phyloP scores from a whole-genome alignment of 345 rosid species.

The Populus davidiana region DNA sequence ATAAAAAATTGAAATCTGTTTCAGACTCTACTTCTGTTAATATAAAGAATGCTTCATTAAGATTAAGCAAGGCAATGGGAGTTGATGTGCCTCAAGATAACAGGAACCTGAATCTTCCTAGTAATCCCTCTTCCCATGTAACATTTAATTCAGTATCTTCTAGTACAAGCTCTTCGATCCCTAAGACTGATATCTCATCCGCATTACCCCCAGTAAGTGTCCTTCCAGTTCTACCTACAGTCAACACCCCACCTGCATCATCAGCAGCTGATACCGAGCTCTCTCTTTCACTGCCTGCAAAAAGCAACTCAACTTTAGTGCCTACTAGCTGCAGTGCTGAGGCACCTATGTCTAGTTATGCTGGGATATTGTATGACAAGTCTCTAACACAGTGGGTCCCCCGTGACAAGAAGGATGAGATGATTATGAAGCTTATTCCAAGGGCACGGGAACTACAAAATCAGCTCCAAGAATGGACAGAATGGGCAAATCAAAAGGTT shows the following conservation, averaged over 20 bases:
- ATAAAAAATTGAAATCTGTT: constrained; percentile 56
- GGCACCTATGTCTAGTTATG: constrained; percentile 27
- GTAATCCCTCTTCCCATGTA: constrained; percentile 31
- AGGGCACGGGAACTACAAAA: constrained; percentile 49
- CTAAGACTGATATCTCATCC: constrained; percentile 27
- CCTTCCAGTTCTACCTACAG: constrained; percentile 27
- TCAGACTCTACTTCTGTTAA: constrained; percentile 47
- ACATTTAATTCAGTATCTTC: constrained; percentile 31
- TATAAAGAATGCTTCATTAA: constrained; percentile 47
- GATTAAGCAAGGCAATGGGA: constrained; percentile 44
- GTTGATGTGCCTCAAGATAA: constrained; percentile 45
- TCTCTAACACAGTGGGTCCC: constrained; percentile 43
- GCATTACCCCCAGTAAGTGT: constrained; percentile 20
- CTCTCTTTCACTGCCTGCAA: constrained; percentile 54
- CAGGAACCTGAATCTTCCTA: constrained; percentile 26
- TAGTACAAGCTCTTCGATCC: constrained; percentile 26
- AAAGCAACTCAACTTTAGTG: constrained; percentile 36
- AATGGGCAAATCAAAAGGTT: constrained; percentile 95
- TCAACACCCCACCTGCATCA: constrained; percentile 28
- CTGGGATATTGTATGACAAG: constrained; percentile 46
- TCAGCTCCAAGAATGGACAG: constrained; percentile 87
- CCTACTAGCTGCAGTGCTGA: constrained; percentile 38
- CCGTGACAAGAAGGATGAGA: constrained; percentile 54
- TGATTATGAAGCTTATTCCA: constrained; percentile 52
- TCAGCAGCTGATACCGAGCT: constrained; percentile 54